Evolutionary conservation across 148 eudicot genomes (phyloP).

Genomic region (Persicaria maculosa): DNA sequence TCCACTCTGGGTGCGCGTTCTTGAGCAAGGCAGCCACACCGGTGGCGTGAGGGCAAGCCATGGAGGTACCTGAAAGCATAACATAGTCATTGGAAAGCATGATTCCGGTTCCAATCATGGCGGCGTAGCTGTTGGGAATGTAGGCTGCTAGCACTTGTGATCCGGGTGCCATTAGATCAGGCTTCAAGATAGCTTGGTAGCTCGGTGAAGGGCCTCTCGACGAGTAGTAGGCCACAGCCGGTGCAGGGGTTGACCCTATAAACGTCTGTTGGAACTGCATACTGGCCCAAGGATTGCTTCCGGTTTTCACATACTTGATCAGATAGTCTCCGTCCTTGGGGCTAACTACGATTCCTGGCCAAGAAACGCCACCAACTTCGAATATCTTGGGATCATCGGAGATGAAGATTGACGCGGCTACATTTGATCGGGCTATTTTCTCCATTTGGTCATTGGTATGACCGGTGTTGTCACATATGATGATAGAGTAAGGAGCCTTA

Average conservation of each 20-base stretch:
- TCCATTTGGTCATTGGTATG: constrained; percentile 16
- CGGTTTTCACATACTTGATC: constrained; percentile 15
- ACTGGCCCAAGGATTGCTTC: constrained; percentile 12
- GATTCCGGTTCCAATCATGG: constrained; percentile 21
- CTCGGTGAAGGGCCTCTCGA: constrained; percentile 32
- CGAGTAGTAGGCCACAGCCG: constrained; percentile 22
- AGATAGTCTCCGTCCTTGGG: constrained; percentile 16
- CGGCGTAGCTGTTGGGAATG: constrained; percentile 20
- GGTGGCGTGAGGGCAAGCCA: constrained; percentile 36
- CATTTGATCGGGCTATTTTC: constrained; percentile 16
- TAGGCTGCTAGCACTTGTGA: constrained; percentile 25
- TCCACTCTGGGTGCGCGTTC: constrained; percentile 35
- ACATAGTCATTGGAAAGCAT: constrained; percentile 25
- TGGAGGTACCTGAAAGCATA: constrained; percentile 29
- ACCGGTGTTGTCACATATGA: constrained; percentile 24
- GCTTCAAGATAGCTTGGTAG: constrained; percentile 22
- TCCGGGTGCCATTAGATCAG: constrained; percentile 37
- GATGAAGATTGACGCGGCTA: constrained; percentile 25
- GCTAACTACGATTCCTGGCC: constrained; percentile 25
- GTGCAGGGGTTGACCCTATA: constrained; percentile 27
- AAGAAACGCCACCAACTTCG: constrained; percentile 15
- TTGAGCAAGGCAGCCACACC: constrained; percentile 34
- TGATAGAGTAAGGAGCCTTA: constrained; percentile 16
- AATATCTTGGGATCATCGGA: constrained; percentile 14
- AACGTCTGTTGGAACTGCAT: constrained; percentile 29